Base-by-base conservation (phyloP, 1,284 basidiomycete species). In the Stereum hirsutum region DNA sequence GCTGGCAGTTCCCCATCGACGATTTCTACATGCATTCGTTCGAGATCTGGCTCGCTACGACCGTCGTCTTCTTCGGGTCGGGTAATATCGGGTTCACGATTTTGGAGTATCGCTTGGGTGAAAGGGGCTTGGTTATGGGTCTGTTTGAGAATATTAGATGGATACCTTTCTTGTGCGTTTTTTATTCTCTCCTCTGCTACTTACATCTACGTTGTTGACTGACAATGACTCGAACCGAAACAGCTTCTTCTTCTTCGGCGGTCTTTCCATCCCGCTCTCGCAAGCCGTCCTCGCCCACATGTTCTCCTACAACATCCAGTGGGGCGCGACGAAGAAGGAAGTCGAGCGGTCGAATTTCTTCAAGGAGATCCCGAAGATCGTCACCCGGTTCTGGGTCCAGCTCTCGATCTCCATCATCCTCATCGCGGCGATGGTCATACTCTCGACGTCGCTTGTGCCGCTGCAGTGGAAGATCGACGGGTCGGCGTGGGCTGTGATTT, bases 331-430 rank as follows among this genome's bases (percentile, higher is more conserved):
- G 21, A 61, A 57, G 51, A 72, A 73, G 56, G 69, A 70, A 42
- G 71, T 74, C 47, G 66, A 72, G 52, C 63, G 66, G 41, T 70
- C 69, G 44, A 77, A 77, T 54, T 78, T 78, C 62, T 78, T 76
- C 66, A 64, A 69, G 54, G 75, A 78, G 57, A 63, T 77, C 12
- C 75, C 75, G 6, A 62, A 67, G 49, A 76, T 76, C 48, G 56
- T 66, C 54, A 70, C 70, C 53, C 59, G 59, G 21, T 75, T 72
- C 65, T 72, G 69, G 60, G 63, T 68, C 53, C 55, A 66, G 44
- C 55, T 74, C 35, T 44, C 63, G n/a, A 51, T 72, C n/a, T 68
- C 65, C 37, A 46, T 58, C 41, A 33, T 64, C 41, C 45, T 68
- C 42, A 46, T 78, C 46, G 68, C 59, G 6, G 62, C 58, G 36